Evolutionary conservation across 1,284 basidiomycete species (phyloP).

Genomic region (Puccinia hordei): DNA sequence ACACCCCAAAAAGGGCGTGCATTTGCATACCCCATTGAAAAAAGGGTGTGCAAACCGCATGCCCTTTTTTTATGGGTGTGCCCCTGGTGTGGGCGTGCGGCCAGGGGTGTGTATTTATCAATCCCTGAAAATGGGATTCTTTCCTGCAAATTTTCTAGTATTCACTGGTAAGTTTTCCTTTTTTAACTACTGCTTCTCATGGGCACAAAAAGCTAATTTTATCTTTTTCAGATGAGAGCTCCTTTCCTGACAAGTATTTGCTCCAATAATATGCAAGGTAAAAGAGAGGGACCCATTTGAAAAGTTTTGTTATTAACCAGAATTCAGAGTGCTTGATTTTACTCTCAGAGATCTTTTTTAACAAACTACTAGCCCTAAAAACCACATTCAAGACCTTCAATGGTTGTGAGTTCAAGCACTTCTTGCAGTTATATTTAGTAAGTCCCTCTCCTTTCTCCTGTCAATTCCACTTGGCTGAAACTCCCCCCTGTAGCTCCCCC

Average conservation of each 20-base stretch:
- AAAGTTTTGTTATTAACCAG: not conserved
- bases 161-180: constrained; percentile 22
- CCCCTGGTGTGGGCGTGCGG: too few relatives aligned
- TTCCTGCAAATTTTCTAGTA: not conserved
- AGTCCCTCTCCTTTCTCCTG: too few relatives aligned
- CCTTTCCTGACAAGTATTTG: not conserved
- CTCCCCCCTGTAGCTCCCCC: not conserved
- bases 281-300: not conserved
- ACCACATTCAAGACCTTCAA: not conserved
- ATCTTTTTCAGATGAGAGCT: constrained; percentile 19
- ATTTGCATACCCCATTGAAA: too few relatives aligned
- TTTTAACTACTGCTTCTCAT: not conserved
- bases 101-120: too few relatives aligned
- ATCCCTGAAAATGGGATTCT: too few relatives aligned
- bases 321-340: not conserved
- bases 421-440: constrained; percentile 7
- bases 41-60: too few relatives aligned
- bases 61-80: too few relatives aligned
- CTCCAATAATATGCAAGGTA: not conserved
- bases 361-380: not conserved
- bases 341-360: not conserved
- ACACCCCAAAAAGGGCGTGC: too few relatives aligned
- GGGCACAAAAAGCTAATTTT: not conserved
- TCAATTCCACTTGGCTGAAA: not conserved
- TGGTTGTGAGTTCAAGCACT: not conserved